Percentiles rank a stretch among this genome's conserved stretches.
Conservation (phyloP, 768 basidiomycete genomes). For the Udeniomyces megalosporus region DNA sequence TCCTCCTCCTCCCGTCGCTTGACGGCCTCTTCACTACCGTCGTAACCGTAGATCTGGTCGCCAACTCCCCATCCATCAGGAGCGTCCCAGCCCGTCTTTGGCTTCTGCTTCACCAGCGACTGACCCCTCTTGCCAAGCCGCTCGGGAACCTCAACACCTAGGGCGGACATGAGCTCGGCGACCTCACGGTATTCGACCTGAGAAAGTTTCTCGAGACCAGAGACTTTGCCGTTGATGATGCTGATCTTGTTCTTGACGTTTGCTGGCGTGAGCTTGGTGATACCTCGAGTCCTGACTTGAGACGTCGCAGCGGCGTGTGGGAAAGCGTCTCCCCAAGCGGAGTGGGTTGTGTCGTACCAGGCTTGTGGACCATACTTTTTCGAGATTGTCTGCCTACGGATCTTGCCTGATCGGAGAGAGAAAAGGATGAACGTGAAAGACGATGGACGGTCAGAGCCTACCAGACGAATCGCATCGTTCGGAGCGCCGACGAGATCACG, state of each 20-base stretch:
- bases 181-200: conserved; percentile 12
- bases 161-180: conserved; percentile 1
- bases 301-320: conserved; percentile 55
- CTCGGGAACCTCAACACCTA: conserved; percentile 9
- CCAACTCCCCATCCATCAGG: not conserved
- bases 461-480: no score
- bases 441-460: not conserved
- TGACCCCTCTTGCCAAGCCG: not conserved
- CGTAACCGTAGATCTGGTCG: not conserved
- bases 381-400: conserved; percentile 79
- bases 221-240: not conserved
- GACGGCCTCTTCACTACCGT: not conserved
- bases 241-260: conserved; percentile 11
- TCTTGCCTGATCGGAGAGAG: conserved; percentile 45
- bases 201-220: not conserved
- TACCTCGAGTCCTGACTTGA: not conserved
- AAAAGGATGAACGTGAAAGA: not conserved
- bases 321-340: conserved; percentile 85
- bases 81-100: not conserved
- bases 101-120: not conserved
- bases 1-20: not conserved
- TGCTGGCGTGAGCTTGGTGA: not conserved
- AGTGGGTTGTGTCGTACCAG: conserved; percentile 88
- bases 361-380: conserved; percentile 90
- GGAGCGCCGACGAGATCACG: no score